Evolutionary conservation across 345 rosid species (phyloP).

Genomic region (Xanthoceras sorbifolium): DNA sequence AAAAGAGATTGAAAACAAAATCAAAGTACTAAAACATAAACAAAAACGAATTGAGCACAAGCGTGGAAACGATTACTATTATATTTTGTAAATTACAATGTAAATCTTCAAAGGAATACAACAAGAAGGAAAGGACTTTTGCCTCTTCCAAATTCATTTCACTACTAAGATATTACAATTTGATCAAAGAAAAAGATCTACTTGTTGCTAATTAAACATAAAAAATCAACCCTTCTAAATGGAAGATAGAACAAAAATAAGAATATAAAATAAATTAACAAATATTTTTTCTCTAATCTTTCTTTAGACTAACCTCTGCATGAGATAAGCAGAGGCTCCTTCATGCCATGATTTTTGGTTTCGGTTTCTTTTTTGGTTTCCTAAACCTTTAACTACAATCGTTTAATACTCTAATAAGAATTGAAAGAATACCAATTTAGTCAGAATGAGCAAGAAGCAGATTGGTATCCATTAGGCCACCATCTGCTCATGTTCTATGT

Average conservation of each 20-base stretch:
- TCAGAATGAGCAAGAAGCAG: conserved; percentile 21
- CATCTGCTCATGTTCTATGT: conserved; percentile 90
- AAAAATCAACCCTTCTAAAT: background rate
- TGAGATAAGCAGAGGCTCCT: conserved; percentile 22
- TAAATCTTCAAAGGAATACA: conserved; percentile 16
- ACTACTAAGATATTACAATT: background rate
- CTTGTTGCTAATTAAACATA: background rate
- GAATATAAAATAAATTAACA: conserved; percentile 30
- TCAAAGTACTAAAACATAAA: background rate
- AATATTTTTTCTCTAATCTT: conserved; percentile 10
- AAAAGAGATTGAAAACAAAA: background rate
- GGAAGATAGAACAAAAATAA: conserved; percentile 13
- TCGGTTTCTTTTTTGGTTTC: background rate
- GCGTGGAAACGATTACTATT: background rate
- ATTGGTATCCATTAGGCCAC: conserved; percentile 56
- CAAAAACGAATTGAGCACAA: background rate
- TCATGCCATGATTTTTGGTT: conserved; percentile 8
- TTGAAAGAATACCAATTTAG: conserved; percentile 26
- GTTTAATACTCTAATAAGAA: conserved; percentile 26
- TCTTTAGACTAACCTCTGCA: background rate
- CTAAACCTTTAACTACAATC: conserved; percentile 3
- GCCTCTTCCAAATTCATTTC: background rate
- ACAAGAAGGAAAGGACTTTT: background rate
- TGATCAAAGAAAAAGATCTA: background rate
- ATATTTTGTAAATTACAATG: conserved; percentile 6